phyloP scores from a whole-genome alignment of 805 yeast species.

The Grigorovia yakushimaensis region DNA sequence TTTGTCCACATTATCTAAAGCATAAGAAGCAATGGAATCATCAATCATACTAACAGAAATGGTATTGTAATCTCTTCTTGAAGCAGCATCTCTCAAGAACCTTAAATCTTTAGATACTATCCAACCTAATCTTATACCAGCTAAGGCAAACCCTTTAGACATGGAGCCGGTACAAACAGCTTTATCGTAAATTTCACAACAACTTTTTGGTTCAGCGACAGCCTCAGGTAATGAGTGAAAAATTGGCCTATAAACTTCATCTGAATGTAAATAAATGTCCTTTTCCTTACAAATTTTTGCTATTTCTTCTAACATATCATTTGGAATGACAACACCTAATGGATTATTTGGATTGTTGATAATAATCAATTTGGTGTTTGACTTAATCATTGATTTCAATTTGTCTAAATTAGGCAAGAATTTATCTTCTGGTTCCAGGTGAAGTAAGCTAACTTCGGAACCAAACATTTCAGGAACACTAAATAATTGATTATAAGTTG shows the following conservation, averaged over 20 bases:
- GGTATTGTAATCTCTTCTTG: conserved; percentile 41
- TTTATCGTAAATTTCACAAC: conserved; percentile 34
- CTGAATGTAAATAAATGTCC: conserved; percentile 34
- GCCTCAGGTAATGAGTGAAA: conserved; percentile 31
- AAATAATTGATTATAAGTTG: conserved; percentile 41
- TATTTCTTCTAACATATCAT: conserved; percentile 27
- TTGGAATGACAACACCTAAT: conserved; percentile 29
- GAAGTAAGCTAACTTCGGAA: conserved; percentile 31
- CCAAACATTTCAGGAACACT: conserved; percentile 41
- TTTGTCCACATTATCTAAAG: conserved; percentile 27
- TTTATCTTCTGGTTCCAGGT: conserved; percentile 26
- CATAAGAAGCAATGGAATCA: conserved; percentile 37
- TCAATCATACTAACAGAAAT: conserved; percentile 41
- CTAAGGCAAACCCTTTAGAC: conserved; percentile 46
- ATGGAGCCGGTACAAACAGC: conserved; percentile 41
- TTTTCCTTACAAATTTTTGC: conserved; percentile 30
- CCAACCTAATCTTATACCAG: conserved; percentile 49
- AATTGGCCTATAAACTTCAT: conserved; percentile 47
- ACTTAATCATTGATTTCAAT: conserved; percentile 26
- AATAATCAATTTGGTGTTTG: conserved; percentile 36
- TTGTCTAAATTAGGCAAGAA: conserved; percentile 31
- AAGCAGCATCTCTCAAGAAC: conserved; percentile 27
- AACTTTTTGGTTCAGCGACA: conserved; percentile 29
- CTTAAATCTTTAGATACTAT: conserved; percentile 30
- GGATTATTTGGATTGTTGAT: conserved; percentile 46